Evolutionary conservation across 148 eudicot genomes (phyloP), one percentile per base, ranked within the genome.

Genomic region (Vaccinium vitisidaea): DNA sequence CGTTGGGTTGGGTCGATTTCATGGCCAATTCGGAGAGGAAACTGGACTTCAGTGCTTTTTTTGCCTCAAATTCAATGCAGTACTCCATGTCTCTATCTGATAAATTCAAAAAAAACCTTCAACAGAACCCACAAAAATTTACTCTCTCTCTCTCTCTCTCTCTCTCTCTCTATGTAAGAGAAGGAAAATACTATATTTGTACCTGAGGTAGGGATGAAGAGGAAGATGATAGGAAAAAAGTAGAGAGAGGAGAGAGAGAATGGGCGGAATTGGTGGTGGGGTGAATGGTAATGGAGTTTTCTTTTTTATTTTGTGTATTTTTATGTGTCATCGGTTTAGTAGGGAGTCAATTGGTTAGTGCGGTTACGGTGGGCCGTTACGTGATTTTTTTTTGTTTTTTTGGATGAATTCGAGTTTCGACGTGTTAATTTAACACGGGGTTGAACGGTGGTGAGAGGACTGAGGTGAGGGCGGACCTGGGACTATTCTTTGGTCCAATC

Each of bases 21-120:
- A 79, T 55, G 32, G 88, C 88, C 8, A 85, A 59, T 80, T 93
- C 94, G 0, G 95, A 86, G 11, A 88, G 84, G 84, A 90, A 91
- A 84, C 98, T 94, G 54, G 98, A 90, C 85, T 93, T 96, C 65
- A 96, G 82, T 49, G 98, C 98, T 83, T 87, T 89, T 84, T 86
- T 90, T 5, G 93, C 98, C 2, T 32, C 36, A 32, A 32, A 32
- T 75, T 87, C 98, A 88, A 94, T 90, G 90, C 92, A 91, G 36
- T 5, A 21, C 36, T 32, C 36, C 36, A 32, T 32, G 36, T 87
- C 88, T 84, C 18, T 75, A 82, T 11, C 18, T 75, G 80, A 67
- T 61, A 36, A 15, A 27, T 23, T 30, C 55, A 8, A 15, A 15
- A 14, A 9, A 48, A 6, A 0, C 3, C 4, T 65, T 27, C 13